Conservation (phyloP, 2,329 filamentous ascomycete species). For the Nannizziopsis arthrosporioides region DNA sequence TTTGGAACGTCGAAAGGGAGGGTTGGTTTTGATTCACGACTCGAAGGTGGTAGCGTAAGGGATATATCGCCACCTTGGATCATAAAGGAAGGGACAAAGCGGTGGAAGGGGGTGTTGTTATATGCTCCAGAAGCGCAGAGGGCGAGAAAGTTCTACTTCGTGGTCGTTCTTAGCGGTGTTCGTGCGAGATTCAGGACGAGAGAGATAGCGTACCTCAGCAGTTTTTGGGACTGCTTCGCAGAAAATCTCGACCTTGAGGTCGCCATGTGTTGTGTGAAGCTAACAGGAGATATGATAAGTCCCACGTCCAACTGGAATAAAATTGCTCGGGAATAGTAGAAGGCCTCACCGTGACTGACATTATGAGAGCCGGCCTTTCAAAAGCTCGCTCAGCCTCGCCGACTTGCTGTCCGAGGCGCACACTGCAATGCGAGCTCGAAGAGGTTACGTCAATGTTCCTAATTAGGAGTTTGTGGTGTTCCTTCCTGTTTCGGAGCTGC, state of each 20-base stretch:
- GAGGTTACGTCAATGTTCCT: too few relatives aligned
- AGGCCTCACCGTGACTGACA: constrained; percentile 17
- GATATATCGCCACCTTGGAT: constrained; percentile 49
- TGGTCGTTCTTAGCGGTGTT: background rate
- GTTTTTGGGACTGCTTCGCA: constrained; percentile 91
- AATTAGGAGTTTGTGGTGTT: too few relatives aligned
- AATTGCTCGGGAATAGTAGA: background rate
- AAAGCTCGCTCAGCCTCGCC: too few relatives aligned
- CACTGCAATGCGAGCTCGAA: too few relatives aligned
- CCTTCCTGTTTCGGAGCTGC: too few relatives aligned
- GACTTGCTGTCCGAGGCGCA: background rate
- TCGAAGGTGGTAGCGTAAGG: constrained; percentile 32
- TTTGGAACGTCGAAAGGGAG: constrained; percentile 41
- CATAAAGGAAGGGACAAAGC: constrained; percentile 53
- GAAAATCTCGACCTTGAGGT: constrained; percentile 92
- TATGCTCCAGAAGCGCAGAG: constrained; percentile 52
- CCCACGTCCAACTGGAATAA: background rate
- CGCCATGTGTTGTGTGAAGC: constrained; percentile 78
- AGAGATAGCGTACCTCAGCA: constrained; percentile 50
- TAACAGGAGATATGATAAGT: constrained; percentile 18
- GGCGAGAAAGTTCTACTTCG: constrained; percentile 50
- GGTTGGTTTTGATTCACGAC: constrained; percentile 27
- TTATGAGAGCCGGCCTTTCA: background rate
- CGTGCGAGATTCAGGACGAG: background rate
- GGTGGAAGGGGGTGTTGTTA: constrained; percentile 51